A percentile compares a stretch with the other conserved stretches of the same genome.
Conservation (phyloP, 2,329 filamentous ascomycete species). For the Apiospora kogelbergensis region DNA sequence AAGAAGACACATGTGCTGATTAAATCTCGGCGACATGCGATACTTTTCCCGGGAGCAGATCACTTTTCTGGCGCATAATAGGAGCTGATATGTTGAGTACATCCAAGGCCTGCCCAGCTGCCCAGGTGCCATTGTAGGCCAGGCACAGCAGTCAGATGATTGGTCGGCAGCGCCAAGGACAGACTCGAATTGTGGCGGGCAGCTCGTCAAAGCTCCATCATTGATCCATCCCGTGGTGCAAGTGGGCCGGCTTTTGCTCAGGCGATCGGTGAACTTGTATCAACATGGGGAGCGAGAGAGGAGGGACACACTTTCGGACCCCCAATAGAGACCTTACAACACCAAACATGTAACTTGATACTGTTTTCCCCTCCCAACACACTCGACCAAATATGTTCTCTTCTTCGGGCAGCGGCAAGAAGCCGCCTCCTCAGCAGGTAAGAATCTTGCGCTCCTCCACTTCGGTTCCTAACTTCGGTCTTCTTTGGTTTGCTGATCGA, state of each 20-base stretch:
- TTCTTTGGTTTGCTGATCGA: constrained; percentile 29
- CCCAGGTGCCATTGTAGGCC: not conserved
- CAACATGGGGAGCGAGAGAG: not conserved
- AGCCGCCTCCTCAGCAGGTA: constrained; percentile 68
- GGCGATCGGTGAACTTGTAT: constrained; percentile 1
- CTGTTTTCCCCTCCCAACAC: constrained; percentile 21
- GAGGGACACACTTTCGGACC: constrained; percentile 9
- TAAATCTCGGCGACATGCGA: not conserved
- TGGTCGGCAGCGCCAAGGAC: not conserved
- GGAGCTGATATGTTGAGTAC: not conserved
- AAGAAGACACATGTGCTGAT: not conserved
- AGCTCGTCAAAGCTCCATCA: constrained; percentile 5
- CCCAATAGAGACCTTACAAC: constrained; percentile 13
- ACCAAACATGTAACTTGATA: constrained; percentile 27
- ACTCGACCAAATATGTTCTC: constrained; percentile 57
- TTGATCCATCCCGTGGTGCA: not conserved
- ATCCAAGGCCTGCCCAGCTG: no score
- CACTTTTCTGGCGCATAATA: not conserved
- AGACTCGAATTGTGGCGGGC: not conserved
- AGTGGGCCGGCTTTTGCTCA: constrained; percentile 6
- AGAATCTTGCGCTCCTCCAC: constrained; percentile 27
- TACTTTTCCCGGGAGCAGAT: not conserved
- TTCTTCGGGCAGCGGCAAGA: constrained; percentile 66
- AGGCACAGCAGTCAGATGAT: not conserved
- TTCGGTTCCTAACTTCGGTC: not conserved